These are phyloP conservation scores for Coemansia sp. DNA, from an alignment of 192 early-diverging fungal genomes.

Conservation along the genomic window DNA sequence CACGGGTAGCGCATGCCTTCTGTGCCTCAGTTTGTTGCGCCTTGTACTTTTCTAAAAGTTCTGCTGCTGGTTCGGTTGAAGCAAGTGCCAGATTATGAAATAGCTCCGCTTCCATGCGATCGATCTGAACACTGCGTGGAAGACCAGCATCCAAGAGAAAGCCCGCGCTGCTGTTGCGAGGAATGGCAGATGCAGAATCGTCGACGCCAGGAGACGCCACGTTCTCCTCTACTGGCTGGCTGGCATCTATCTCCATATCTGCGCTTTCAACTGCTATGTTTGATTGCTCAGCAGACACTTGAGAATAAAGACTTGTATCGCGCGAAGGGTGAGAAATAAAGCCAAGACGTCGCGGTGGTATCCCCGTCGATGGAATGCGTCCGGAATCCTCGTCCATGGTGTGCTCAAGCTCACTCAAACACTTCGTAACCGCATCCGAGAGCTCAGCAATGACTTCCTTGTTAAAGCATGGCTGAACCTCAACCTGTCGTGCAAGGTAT, in stretches of 20 bases:
- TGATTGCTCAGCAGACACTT: constrained; percentile 7
- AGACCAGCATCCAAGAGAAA: constrained; percentile 30
- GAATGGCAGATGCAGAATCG: not conserved
- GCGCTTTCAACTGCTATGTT: not conserved
- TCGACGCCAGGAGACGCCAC: not conserved
- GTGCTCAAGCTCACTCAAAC: constrained; percentile 74
- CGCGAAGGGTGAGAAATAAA: constrained; percentile 45
- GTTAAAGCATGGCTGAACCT: constrained; percentile 98
- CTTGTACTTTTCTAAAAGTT: constrained; percentile 19
- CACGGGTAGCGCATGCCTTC: constrained; percentile 34
- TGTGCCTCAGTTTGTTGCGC: constrained; percentile 45
- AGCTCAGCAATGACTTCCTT: constrained; percentile 87
- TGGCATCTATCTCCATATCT: not conserved
- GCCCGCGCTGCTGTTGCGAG: constrained; percentile 23
- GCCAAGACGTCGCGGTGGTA: constrained; percentile 27
- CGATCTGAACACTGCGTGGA: constrained; percentile 39
- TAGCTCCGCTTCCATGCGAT: constrained; percentile 44
- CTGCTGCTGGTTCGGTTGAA: constrained; percentile 3
- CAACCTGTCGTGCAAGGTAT: constrained; percentile 94
- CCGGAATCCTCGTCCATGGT: constrained; percentile 56
- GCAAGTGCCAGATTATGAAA: constrained; percentile 31
- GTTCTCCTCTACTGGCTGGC: not conserved
- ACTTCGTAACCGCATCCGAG: constrained; percentile 72
- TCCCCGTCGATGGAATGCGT: constrained; percentile 9
- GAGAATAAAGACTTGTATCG: constrained; percentile 7